Evolutionary conservation across 495 filamentous ascomycete species (phyloP).

Genomic region (Penicillium canescens): DNA sequence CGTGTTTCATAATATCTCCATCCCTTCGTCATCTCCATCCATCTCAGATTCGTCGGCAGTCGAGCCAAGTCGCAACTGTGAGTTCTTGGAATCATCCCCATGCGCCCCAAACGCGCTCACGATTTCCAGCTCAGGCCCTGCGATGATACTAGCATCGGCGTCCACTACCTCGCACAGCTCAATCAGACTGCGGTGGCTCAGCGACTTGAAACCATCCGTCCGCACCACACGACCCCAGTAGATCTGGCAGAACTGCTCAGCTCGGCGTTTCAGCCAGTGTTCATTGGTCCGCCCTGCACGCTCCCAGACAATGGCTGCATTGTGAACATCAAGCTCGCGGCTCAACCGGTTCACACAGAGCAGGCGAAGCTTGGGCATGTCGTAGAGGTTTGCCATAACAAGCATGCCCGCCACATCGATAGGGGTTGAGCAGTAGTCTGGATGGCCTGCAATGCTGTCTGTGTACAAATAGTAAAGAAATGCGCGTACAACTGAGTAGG

Average conservation of each 20-base stretch:
- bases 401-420: conserved; percentile 91
- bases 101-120: conserved; percentile 66
- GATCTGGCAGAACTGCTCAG: conserved; percentile 81
- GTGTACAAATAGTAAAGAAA: conserved; percentile 98
- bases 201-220: conserved; percentile 78
- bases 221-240: conserved; percentile 96
- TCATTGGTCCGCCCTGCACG: conserved; percentile 85
- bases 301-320: conserved; percentile 95
- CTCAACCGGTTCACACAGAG: conserved; percentile 86
- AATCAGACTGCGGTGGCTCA: conserved; percentile 75
- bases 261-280: conserved; percentile 86
- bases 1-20: conserved; percentile 56
- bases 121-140: conserved; percentile 80
- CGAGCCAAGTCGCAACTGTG: conserved; percentile 51
- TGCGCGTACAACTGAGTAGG: conserved; percentile 88
- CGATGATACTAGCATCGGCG: conserved; percentile 81
- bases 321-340: conserved; percentile 87
- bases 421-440: conserved; percentile 66
- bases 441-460: conserved; percentile 75
- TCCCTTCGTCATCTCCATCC: conserved; percentile 70
- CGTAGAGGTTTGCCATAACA: conserved; percentile 96
- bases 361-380: conserved; percentile 87
- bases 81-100: conserved; percentile 49
- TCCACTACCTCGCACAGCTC: conserved; percentile 94
- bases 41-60: conserved; percentile 59